Evolutionary conservation across 306 rosid genomes (phyloP).

Genomic region (Dalbergia cultrata): DNA sequence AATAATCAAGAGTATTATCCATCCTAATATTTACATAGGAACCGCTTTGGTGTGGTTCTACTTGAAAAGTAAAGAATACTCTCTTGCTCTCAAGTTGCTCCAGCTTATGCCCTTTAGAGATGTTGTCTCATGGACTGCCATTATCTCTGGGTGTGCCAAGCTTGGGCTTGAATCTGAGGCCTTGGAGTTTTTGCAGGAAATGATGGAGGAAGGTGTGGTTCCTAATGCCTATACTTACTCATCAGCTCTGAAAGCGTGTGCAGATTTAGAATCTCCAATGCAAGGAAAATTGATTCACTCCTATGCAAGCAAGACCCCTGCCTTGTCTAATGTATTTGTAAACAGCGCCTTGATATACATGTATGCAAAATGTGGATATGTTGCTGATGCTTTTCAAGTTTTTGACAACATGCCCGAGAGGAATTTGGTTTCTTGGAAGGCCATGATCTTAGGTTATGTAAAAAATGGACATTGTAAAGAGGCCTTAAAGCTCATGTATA

Average conservation of each 20-base stretch:
- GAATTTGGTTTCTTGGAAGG: slow-evolving; percentile 87
- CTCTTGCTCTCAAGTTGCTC: slow-evolving; percentile 71
- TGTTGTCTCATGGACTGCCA: slow-evolving; percentile 95
- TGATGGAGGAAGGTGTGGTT: slow-evolving; percentile 84
- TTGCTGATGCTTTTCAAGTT: slow-evolving; percentile 78
- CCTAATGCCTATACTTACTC: slow-evolving; percentile 89
- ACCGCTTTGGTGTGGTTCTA: slow-evolving; percentile 95
- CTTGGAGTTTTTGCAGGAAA: slow-evolving; percentile 68
- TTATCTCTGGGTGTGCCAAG: slow-evolving; percentile 80
- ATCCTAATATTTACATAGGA: slow-evolving; percentile 63
- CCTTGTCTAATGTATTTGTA: slow-evolving; percentile 78
- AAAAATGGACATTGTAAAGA: slow-evolving; percentile 81
- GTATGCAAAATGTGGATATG: slow-evolving; percentile 87
- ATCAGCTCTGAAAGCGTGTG: slow-evolving; percentile 88
- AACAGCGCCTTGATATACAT: slow-evolving; percentile 81
- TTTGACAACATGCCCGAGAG: slow-evolving; percentile 84
- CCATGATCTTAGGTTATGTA: slow-evolving; percentile 89
- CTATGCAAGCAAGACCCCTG: slow-evolving; percentile 76
- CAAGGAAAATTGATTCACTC: slow-evolving; percentile 83
- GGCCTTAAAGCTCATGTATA: slow-evolving; percentile 83
- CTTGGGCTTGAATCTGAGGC: slow-evolving; percentile 82
- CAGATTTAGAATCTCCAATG: slow-evolving; percentile 62
- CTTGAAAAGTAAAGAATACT: slow-evolving; percentile 76
- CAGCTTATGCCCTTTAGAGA: slow-evolving; percentile 79
- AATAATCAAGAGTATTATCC: slow-evolving; percentile 57